Evolutionary conservation across 176 grass and related monocot genomes (phyloP).

Genomic region (Juncus inflexus): DNA sequence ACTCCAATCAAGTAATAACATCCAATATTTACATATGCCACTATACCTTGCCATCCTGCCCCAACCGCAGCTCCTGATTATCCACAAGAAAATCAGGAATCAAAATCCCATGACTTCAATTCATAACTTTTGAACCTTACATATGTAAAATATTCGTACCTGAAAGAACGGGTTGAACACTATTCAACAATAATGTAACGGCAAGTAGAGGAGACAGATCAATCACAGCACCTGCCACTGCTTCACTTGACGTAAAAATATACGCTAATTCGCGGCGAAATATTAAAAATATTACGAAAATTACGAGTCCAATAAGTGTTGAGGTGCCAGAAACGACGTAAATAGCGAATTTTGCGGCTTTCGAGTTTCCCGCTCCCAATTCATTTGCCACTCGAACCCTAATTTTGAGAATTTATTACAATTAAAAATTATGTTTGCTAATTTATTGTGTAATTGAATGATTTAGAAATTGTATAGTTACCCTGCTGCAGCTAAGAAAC

Average conservation of each 20-base stretch:
- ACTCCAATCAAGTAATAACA: conserved; percentile 35
- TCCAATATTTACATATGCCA: conserved; percentile 35
- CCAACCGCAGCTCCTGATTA: conserved; percentile 31
- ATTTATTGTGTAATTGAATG: neutral
- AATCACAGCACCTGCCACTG: conserved; percentile 38
- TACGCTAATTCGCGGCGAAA: conserved; percentile 39
- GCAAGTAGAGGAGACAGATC: conserved; percentile 42
- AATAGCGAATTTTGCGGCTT: conserved; percentile 43
- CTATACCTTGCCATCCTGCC: conserved; percentile 27
- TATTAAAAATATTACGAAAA: conserved; percentile 32
- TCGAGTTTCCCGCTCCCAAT: conserved; percentile 47
- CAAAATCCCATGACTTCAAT: neutral
- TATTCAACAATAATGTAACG: conserved; percentile 54
- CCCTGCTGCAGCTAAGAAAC: conserved; percentile 23
- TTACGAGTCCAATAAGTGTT: conserved; percentile 18
- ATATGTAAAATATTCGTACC: conserved; percentile 17
- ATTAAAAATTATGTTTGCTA: neutral
- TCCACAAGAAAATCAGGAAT: neutral
- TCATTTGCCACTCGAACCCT: conserved; percentile 36
- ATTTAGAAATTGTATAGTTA: conserved; percentile 11
- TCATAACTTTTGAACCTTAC: conserved; percentile 12
- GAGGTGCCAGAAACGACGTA: conserved; percentile 35
- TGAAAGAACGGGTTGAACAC: conserved; percentile 62
- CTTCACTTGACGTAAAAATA: conserved; percentile 50
- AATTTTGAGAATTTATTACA: neutral